A percentile compares a stretch with the other conserved stretches of the same genome.
These are phyloP conservation scores for Chrysoporthe cubensis DNA, from an alignment of 2,329 filamentous ascomycete genomes.

Conservation along the genomic window DNA sequence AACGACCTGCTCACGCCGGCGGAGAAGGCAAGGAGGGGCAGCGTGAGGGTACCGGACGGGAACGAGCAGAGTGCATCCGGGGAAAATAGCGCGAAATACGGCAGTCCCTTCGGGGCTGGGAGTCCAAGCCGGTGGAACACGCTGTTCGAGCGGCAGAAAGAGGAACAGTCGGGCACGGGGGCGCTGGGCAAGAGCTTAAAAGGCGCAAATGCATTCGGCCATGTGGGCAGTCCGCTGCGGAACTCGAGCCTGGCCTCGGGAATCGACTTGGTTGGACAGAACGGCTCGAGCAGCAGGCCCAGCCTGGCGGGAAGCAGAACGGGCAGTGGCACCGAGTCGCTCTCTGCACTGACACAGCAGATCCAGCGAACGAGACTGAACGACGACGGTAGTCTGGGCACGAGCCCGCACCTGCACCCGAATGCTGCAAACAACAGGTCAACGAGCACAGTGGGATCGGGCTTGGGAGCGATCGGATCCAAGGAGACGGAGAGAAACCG, in stretches of 20 bases:
- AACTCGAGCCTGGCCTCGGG: constrained; percentile 65
- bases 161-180: constrained; percentile 52
- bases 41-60: constrained; percentile 55
- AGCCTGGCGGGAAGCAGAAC: constrained; percentile 48
- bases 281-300: constrained; percentile 41
- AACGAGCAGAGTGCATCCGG: constrained; percentile 37
- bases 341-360: constrained; percentile 65
- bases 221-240: constrained; percentile 67
- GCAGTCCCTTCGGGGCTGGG: constrained; percentile 59
- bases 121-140: constrained; percentile 66
- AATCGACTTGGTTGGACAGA: constrained; percentile 41
- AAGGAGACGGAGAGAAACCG: constrained; percentile 44
- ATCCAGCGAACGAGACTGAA: constrained; percentile 62
- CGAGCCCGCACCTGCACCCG: constrained; percentile 57
- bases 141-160: constrained; percentile 62
- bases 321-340: constrained; percentile 50
- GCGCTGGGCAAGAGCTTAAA: constrained; percentile 41
- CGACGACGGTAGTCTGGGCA: constrained; percentile 42
- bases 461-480: constrained; percentile 43
- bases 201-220: constrained; percentile 62
- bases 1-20: constrained; percentile 68
- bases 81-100: constrained; percentile 60
- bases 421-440: constrained; percentile 47
- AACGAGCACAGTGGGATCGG: constrained; percentile 42
- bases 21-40: constrained; percentile 68